Conservation (phyloP, 2,329 filamentous ascomycete species). For the Chaetomium globosum region DNA sequence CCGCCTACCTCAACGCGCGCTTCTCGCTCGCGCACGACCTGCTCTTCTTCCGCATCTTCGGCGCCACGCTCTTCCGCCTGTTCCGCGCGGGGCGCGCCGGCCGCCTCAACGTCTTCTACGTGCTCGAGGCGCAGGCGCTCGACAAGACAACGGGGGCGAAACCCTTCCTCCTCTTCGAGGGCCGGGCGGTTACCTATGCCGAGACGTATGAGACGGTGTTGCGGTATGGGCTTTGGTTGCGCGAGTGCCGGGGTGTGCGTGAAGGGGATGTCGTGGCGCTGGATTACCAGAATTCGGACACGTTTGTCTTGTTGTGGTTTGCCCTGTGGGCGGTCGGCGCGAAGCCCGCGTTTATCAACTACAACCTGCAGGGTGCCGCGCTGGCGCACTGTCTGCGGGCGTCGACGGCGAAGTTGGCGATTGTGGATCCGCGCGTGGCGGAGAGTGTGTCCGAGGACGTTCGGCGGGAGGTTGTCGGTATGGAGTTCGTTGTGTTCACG, state of each 20-base stretch:
- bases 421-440: slow-evolving; percentile 67
- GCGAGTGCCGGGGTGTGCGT: slow-evolving; percentile 62
- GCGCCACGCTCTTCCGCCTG: slow-evolving; percentile 51
- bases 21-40: slow-evolving; percentile 68
- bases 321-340: slow-evolving; percentile 82
- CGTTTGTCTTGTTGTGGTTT: slow-evolving; percentile 75
- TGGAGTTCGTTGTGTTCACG: slow-evolving; percentile 65
- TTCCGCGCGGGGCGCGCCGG: slow-evolving; percentile 57
- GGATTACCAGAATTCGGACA: slow-evolving; percentile 76
- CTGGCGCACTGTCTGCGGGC: slow-evolving; percentile 72
- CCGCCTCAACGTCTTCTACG: slow-evolving; percentile 72
- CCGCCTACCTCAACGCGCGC: slow-evolving; percentile 77
- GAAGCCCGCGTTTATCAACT: slow-evolving; percentile 83
- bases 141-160: slow-evolving; percentile 52
- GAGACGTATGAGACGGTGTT: slow-evolving; percentile 70
- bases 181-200: slow-evolving; percentile 69
- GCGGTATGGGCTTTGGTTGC: slow-evolving; percentile 75
- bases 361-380: slow-evolving; percentile 72
- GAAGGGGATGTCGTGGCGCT: slow-evolving; percentile 81
- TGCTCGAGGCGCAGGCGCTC: slow-evolving; percentile 67
- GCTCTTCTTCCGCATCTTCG: slow-evolving; percentile 57
- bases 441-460: slow-evolving; percentile 60
- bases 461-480: slow-evolving; percentile 49
- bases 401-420: slow-evolving; percentile 65
- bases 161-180: slow-evolving; percentile 68